These are phyloP conservation scores for Colletotrichum tanaceti DNA, from an alignment of 2,329 filamentous ascomycete genomes.

Conservation along the genomic window DNA sequence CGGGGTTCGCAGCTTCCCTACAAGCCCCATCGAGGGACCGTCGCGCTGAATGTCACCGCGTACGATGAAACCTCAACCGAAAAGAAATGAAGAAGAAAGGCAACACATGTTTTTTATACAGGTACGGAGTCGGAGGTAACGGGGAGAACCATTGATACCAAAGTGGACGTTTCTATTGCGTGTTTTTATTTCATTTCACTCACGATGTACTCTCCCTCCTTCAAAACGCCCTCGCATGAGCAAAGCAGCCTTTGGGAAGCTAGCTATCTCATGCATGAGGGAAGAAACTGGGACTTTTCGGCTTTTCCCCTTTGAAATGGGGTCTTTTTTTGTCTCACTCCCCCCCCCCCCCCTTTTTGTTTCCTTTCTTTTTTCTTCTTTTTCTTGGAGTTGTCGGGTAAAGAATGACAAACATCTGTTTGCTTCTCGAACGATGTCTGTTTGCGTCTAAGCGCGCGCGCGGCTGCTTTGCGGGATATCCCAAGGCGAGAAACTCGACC, in stretches of 20 bases:
- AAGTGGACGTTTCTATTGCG: constrained; percentile 35
- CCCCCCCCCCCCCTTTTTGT: too few species aligned
- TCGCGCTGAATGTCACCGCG: constrained; percentile 10
- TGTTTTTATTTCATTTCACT: constrained; percentile 11
- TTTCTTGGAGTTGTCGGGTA: constrained; percentile 27
- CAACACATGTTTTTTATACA: constrained; percentile 18
- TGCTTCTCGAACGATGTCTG: background rate
- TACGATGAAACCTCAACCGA: background rate
- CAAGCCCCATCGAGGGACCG: constrained; percentile 65
- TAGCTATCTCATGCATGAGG: constrained; percentile 8
- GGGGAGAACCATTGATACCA: constrained; percentile 40
- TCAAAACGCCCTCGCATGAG: constrained; percentile 4
- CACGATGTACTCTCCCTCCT: constrained; percentile 6
- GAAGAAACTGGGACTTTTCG: background rate
- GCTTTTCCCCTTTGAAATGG: too few species aligned
- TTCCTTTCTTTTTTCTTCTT: background rate
- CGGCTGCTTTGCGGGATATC: constrained; percentile 1
- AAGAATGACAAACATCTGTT: constrained; percentile 21
- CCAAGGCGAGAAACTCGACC: background rate
- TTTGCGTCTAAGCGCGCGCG: background rate
- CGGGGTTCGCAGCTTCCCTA: constrained; percentile 65
- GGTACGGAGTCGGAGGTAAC: constrained; percentile 40
- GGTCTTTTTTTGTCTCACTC: too few species aligned
- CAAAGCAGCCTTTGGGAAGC: background rate
- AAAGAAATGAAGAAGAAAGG: constrained; percentile 11